Conservation (phyloP, 257 asterid genomes). For the Verbascum thapsus region DNA sequence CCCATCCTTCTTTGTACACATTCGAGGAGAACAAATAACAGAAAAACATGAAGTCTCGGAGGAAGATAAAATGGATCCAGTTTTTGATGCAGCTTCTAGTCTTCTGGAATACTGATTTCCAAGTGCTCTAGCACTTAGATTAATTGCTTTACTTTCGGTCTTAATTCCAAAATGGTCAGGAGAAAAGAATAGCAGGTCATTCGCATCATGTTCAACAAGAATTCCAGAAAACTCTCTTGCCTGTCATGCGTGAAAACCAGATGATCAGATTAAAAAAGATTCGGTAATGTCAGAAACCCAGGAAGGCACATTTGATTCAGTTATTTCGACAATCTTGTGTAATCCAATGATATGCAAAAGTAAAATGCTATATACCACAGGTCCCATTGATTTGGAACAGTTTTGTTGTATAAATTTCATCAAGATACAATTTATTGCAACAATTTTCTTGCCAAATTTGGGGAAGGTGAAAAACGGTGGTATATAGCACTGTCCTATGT, state of each 20-base stretch:
- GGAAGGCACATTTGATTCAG: constrained; percentile 6
- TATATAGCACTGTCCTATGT: too few species aligned
- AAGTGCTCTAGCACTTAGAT: constrained; percentile 46
- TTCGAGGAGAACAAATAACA: constrained; percentile 69
- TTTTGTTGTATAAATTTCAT: too few species aligned
- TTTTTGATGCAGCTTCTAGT: constrained; percentile 47
- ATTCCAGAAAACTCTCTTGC: constrained; percentile 47
- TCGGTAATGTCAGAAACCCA: constrained; percentile 11
- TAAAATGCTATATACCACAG: too few species aligned
- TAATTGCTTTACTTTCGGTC: constrained; percentile 41
- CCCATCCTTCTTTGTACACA: constrained; percentile 52
- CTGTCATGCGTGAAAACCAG: constrained; percentile 43
- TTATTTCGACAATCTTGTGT: background rate
- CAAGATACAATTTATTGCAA: too few species aligned
- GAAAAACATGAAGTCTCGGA: constrained; percentile 56
- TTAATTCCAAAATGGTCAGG: constrained; percentile 58
- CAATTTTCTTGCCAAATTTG: too few species aligned
- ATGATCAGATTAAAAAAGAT: constrained; percentile 21
- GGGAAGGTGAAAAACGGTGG: too few species aligned
- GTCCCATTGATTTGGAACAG: too few species aligned
- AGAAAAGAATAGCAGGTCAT: constrained; percentile 53
- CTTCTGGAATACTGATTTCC: constrained; percentile 44
- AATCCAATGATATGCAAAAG: background rate
- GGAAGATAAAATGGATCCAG: constrained; percentile 49
- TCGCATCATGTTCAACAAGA: constrained; percentile 57